A percentile compares a stretch with the other conserved stretches of the same genome.
These are phyloP conservation scores for Amanita phalloides DNA, from an alignment of 768 basidiomycete species.

Conservation along the genomic window DNA sequence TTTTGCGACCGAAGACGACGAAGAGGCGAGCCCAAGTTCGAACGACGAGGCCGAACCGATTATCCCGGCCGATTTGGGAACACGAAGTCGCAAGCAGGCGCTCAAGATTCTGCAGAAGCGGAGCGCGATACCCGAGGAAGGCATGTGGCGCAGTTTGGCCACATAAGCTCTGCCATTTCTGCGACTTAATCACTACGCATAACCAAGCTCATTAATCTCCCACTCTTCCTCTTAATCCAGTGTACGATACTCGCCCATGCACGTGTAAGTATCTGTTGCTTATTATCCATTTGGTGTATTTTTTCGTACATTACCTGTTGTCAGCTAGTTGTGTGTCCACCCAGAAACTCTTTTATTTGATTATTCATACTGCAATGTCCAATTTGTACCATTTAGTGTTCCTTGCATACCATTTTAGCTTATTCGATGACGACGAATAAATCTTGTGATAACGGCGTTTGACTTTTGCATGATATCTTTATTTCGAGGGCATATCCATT, in stretches of 20 bases:
- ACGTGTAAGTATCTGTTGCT: neutral
- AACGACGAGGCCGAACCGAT: constrained; percentile 15
- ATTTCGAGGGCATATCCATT: no score
- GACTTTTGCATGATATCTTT: no score
- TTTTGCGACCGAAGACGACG: constrained; percentile 41
- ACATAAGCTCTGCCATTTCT: constrained; percentile 9
- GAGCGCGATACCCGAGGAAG: constrained; percentile 53
- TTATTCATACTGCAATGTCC: neutral
- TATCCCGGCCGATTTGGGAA: constrained; percentile 13
- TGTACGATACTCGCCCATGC: neutral
- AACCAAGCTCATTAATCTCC: neutral
- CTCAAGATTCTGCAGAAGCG: constrained; percentile 61
- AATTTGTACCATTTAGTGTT: neutral
- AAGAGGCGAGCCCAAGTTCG: constrained; percentile 24
- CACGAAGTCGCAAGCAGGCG: constrained; percentile 44
- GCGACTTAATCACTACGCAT: neutral
- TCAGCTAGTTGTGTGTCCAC: neutral
- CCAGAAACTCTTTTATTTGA: neutral
- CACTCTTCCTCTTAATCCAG: neutral
- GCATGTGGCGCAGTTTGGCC: constrained; percentile 80
- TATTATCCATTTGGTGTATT: neutral
- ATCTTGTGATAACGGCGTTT: neutral
- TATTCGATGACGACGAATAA: neutral
- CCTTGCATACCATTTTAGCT: neutral
- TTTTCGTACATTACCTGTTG: neutral